Evolutionary conservation across 768 basidiomycete genomes (phyloP), one percentile per base, ranked within the genome.

Genomic region (Russula virescens): DNA sequence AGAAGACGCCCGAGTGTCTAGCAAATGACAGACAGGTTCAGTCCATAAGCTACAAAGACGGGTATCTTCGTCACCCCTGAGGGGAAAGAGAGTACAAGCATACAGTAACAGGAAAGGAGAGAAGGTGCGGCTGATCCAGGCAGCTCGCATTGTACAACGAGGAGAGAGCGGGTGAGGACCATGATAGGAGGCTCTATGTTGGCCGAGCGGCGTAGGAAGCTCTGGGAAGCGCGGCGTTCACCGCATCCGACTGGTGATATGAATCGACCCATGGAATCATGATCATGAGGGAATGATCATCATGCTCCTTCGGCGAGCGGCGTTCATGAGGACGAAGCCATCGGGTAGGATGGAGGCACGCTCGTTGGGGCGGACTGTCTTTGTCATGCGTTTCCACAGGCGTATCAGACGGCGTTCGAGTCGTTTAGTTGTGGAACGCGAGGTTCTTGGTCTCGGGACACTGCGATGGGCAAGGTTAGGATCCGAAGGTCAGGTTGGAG

Each of bases 341-440:
- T 79, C 78, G 34, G 82, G 79, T 52, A 85, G 74, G 68, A 80
- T 70, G 3, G 86, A 84, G 6, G 78, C 76, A 46, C 83, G 80
- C 26, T 80, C 77, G 38, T 75, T 75, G 57, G 78, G 83, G 64
- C 81, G 82, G 35, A 81, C 78, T 34, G 75, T 73, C 25, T 78
- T 75, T 26, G 84, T 86, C 68, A 87, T 72, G 43, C 78, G 73
- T 69, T 88, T 88, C 86, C 86, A 88, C 11, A 79, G 76, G 47
- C 77, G 74, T 57, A 87, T 72, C 63, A 86, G 73, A 70, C 81
- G 82, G 59, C 86, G 84, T 68, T 84, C 80, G 61, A 88, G 71
- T 68, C 72, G 73, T 63, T 82, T 84, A 14, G 77, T 72, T 65
- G 73, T 73, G 4, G 81, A 75, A 35, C 47, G 57, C 1, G 59